phyloP scores from a whole-genome alignment of 139 green algal species.

The Ostreobium quekettii region DNA sequence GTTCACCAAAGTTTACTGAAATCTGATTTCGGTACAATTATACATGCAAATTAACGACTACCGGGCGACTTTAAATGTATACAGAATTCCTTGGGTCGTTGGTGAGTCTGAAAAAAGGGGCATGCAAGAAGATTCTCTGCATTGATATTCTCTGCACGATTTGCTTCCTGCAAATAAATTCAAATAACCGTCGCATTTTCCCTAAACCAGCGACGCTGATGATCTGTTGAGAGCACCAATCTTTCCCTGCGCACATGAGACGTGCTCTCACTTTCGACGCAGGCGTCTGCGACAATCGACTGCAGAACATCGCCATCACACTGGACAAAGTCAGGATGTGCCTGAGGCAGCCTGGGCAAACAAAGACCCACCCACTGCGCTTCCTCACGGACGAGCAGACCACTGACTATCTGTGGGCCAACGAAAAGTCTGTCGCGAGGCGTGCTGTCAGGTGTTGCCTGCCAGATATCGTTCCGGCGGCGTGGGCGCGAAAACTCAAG shows the following conservation, averaged over 20 bases:
- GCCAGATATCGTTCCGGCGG: neutral
- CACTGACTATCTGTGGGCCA: constrained; percentile 58
- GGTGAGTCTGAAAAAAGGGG: neutral
- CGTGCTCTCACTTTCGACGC: neutral
- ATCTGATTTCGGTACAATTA: too few relatives aligned
- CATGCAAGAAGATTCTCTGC: constrained; percentile 10
- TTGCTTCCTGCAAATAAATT: too few relatives aligned
- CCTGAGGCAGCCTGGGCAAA: constrained; percentile 38
- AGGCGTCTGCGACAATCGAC: constrained; percentile 52
- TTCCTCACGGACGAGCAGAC: constrained; percentile 48
- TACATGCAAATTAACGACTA: too few relatives aligned
- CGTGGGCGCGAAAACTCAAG: too few relatives aligned
- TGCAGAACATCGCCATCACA: constrained; percentile 81
- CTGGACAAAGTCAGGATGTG: constrained; percentile 79
- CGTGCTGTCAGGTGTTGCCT: constrained; percentile 28
- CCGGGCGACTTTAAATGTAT: too few relatives aligned
- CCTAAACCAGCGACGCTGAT: too few relatives aligned
- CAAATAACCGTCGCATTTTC: too few relatives aligned
- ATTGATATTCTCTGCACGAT: too few relatives aligned
- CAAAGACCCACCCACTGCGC: constrained; percentile 35
- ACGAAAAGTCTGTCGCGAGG: constrained; percentile 38
- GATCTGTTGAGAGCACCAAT: too few relatives aligned
- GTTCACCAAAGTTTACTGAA: too few relatives aligned
- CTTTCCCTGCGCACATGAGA: too few relatives aligned
- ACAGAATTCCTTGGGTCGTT: neutral